These are phyloP conservation scores for Diaporthe sp. DNA, from an alignment of 2,329 filamentous ascomycete species.

Conservation along the genomic window DNA sequence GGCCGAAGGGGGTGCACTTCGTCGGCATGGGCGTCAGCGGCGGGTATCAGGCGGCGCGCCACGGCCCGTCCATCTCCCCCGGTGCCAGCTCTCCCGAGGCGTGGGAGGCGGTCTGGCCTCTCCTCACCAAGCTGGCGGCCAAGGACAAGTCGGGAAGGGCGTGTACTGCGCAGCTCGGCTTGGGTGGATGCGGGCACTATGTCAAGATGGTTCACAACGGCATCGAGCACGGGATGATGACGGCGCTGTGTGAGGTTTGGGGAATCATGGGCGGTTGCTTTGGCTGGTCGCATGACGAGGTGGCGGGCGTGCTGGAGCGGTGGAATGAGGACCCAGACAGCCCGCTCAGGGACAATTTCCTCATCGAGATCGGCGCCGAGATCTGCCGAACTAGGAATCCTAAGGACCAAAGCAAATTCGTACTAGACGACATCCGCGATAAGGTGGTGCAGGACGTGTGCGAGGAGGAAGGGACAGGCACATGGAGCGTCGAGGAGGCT, in stretches of 20 bases:
- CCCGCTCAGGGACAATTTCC: constrained; percentile 69
- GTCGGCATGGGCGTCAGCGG: constrained; percentile 78
- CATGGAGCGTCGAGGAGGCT: constrained; percentile 74
- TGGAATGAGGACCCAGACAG: constrained; percentile 68
- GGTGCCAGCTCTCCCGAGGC: constrained; percentile 68
- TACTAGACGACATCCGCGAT: constrained; percentile 74
- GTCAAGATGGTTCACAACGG: constrained; percentile 84
- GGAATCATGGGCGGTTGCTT: constrained; percentile 70
- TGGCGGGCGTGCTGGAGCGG: constrained; percentile 68
- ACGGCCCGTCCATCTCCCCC: constrained; percentile 76
- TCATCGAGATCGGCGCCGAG: constrained; percentile 72
- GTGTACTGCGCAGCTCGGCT: constrained; percentile 72
- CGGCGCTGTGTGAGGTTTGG: constrained; percentile 74
- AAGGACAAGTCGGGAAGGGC: constrained; percentile 70
- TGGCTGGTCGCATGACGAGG: constrained; percentile 70
- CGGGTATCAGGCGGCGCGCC: constrained; percentile 75
- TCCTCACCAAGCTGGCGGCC: constrained; percentile 72
- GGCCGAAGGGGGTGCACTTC: constrained; percentile 70
- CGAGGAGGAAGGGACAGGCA: constrained; percentile 74
- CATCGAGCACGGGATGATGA: constrained; percentile 80
- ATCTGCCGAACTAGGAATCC: constrained; percentile 66
- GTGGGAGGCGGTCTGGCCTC: constrained; percentile 70
- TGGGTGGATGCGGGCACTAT: constrained; percentile 75
- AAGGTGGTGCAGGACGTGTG: constrained; percentile 80
- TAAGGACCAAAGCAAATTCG: constrained; percentile 54